Base-by-base conservation (phyloP, 345 rosid species). In the Trapa bicornis region DNA sequence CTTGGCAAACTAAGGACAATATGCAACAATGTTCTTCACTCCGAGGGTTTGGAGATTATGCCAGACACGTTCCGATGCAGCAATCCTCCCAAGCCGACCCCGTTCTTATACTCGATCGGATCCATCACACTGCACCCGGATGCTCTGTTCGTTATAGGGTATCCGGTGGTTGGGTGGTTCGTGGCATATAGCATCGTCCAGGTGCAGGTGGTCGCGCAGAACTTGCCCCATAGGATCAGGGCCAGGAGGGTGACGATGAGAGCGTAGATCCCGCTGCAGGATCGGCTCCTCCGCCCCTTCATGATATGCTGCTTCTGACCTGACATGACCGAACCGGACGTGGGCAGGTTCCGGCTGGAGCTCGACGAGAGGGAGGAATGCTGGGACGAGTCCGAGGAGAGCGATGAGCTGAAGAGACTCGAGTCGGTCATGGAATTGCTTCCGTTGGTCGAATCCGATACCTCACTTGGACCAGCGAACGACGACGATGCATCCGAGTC, bases 141-240 rank as follows among this genome's bases (percentile, higher is more conserved):
- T 22, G 29, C 29, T 22, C 8, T 32, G 32, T 33, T 58, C 63
- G 15, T 10, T 2, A 2, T 11, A 1, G 37, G 37, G 16, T 11
- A 38, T 11, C 29, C 17, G 1, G 17, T 36, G 10, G 58, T 64
- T 76, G 68, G 45, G 14, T 70, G 71, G 1, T 75, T 72, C 62
- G 69, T 53, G 5, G 81, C 62, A 57, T 78, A 73, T 14, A 84
- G 73, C 79, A 82, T 80, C 0, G 80, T 62, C 1, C 85, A 77
- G 43, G 87, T 84, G 61, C 85, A 84, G 8, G 81, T 52, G 3
- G 83, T 84, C 41, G 89, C 84, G 64, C 74, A 81, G 35, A 73
- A 15, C 72, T 78, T 87, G 15, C 92, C 92, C 81, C 86, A 87
- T 1, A 80, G 8, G 38, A 83, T 71, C 76, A 87, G 32, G 32